Base-by-base conservation (phyloP, 225 moss, liverwort and hornwort genomes). In the Antitrichia curtipendula region DNA sequence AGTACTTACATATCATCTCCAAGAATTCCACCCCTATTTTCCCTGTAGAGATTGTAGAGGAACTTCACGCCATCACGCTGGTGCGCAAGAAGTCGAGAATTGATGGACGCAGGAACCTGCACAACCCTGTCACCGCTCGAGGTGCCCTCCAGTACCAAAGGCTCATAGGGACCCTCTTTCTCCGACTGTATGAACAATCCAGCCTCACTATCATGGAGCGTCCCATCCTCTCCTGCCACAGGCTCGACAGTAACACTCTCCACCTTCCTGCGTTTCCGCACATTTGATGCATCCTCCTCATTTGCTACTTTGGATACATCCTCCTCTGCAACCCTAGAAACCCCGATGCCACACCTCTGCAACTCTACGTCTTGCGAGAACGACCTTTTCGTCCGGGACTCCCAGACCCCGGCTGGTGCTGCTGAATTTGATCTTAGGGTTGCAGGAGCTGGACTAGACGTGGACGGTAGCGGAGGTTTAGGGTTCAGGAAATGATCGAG, bases 1-100 rank as follows among this genome's bases (percentile, higher is more conserved):
- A 63, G 31, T 58, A 84, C 91, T 80, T 88, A 98, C 98, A 97
- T 98, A 89, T 98, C 98, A 84, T 98, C 97, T 82, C 96, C 97
- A 58, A 98, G 91, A 84, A 98, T 93, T 41, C 98, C 98, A 64
- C 98, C 98, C 62, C 91, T 84, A 29, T 92, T 89, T 38, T 95
- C 93, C 84, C 92, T 92, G 90, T 96, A 95, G 28, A 95, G 90
- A 83, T 87, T 90, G 89, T 97, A 96, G 17, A 98, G 88, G 75
- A 98, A 97, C 82, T 82, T 90, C 81, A 98, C 95, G 40, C 98
- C 98, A 53, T 92, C 93, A 53, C 98, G 94, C 73, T 98, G 98
- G 88, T 98, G 96, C 31, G 94, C 95, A 49, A 98, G 92, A 59
- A 98, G 91, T n/a, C 97, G 93, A 18, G 95, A 93, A 81, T 95